Conservation (phyloP, 176 grass and related monocot genomes). For the Oryza australiensis region DNA sequence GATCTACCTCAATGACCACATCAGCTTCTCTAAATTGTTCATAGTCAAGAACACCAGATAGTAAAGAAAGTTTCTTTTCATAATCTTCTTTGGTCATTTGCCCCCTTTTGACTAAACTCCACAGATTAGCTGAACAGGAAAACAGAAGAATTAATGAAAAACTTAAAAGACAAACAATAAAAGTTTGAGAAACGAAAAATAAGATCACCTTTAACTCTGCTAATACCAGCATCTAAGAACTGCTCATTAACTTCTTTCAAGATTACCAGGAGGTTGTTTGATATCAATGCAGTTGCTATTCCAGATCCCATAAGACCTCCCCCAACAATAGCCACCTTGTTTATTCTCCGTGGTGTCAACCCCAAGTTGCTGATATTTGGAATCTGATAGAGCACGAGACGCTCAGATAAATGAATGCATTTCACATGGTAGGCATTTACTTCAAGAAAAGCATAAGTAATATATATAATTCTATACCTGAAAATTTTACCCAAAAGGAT, state of each 20-base stretch:
- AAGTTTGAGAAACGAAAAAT: constrained; percentile 5
- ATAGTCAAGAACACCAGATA: constrained; percentile 84
- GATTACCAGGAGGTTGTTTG: constrained; percentile 62
- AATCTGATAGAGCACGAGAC: constrained; percentile 52
- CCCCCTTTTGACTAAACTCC: constrained; percentile 68
- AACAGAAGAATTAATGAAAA: constrained; percentile 17
- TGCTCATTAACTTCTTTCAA: constrained; percentile 85
- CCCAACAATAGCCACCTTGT: constrained; percentile 67
- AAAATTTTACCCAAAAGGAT: neutral
- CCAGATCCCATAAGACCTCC: constrained; percentile 86
- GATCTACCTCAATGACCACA: constrained; percentile 76
- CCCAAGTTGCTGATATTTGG: constrained; percentile 64
- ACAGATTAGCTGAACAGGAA: constrained; percentile 65
- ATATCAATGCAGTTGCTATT: constrained; percentile 76
- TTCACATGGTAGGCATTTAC: neutral
- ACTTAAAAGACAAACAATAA: constrained; percentile 17
- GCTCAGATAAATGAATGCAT: constrained; percentile 15
- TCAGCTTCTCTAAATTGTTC: constrained; percentile 75
- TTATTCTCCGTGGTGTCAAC: constrained; percentile 66
- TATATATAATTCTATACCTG: constrained; percentile 1
- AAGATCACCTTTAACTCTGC: constrained; percentile 71
- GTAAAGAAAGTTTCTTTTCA: constrained; percentile 63
- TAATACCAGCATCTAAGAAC: constrained; percentile 57
- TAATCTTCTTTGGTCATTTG: constrained; percentile 53
- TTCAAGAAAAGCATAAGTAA: constrained; percentile 8